phyloP scores from a whole-genome alignment of 768 basidiomycete genomes.

The Agaricus subrufescens region DNA sequence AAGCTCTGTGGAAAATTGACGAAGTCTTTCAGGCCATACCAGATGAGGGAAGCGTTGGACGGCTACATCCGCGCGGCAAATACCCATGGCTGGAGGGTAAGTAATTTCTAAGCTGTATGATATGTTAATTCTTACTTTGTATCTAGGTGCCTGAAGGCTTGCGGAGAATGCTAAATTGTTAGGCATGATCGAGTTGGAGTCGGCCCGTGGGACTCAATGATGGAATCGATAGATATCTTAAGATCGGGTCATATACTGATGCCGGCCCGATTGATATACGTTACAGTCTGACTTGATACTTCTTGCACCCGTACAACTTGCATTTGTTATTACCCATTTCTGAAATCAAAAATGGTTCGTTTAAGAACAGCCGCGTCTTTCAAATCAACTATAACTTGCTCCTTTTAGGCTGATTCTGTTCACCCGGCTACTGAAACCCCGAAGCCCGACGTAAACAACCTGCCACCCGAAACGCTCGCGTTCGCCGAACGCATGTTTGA shows the following conservation, averaged over 20 bases:
- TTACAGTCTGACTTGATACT: not conserved
- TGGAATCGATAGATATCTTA: not conserved
- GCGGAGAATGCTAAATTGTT: constrained; percentile 5
- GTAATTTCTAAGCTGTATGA: not conserved
- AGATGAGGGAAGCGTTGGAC: constrained; percentile 50
- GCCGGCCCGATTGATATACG: too few species aligned
- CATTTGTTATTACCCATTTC: not conserved
- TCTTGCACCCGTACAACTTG: not conserved
- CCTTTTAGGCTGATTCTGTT: not conserved
- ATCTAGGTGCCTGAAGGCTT: constrained; percentile 22
- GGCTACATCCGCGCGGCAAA: constrained; percentile 64
- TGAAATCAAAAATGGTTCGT: constrained; percentile 4
- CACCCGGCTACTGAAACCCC: not conserved
- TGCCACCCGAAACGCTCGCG: constrained; percentile 41
- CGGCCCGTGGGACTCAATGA: not conserved
- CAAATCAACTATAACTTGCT: not conserved
- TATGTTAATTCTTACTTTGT: not conserved
- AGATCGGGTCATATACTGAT: too few species aligned
- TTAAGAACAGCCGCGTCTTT: not conserved
- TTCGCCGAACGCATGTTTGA: constrained; percentile 73
- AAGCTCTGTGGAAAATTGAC: constrained; percentile 4
- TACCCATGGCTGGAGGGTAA: constrained; percentile 60
- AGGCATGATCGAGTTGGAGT: not conserved
- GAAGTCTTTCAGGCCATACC: constrained; percentile 33
- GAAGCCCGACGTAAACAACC: constrained; percentile 16